Percentiles rank a stretch among this genome's conserved stretches.
These are phyloP conservation scores for Coemansia sp. DNA, from an alignment of 371 early-diverging fungal species.

Conservation along the genomic window DNA sequence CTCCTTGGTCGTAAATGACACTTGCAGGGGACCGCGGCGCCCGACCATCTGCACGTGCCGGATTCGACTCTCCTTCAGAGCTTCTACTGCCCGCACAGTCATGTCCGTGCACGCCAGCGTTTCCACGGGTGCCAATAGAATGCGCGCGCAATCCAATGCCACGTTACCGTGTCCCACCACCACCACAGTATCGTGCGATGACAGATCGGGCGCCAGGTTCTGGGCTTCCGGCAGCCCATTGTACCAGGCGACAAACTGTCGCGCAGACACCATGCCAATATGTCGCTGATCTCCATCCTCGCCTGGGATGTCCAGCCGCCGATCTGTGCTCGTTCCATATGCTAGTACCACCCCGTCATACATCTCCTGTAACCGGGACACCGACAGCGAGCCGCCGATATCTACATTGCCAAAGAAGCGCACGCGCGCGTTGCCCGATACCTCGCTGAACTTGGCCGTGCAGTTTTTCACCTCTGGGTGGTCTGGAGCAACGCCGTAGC, in stretches of 20 bases:
- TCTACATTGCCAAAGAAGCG: constrained; percentile 80
- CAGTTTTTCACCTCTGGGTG: constrained; percentile 97
- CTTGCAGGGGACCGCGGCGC: constrained; percentile 91
- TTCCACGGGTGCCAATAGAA: constrained; percentile 76
- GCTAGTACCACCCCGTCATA: constrained; percentile 86
- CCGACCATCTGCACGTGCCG: constrained; percentile 85
- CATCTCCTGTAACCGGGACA: constrained; percentile 58
- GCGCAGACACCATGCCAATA: constrained; percentile 68
- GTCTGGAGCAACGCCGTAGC: constrained; percentile 98
- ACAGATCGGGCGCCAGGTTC: constrained; percentile 61
- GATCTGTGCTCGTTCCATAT: constrained; percentile 83
- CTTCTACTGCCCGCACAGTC: constrained; percentile 72
- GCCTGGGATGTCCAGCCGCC: constrained; percentile 68
- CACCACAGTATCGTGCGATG: constrained; percentile 69
- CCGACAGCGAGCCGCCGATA: constrained; percentile 56
- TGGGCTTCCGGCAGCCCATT: constrained; percentile 80
- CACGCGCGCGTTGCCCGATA: constrained; percentile 69
- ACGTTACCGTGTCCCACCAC: constrained; percentile 98
- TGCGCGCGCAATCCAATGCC: constrained; percentile 90
- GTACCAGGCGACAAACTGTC: constrained; percentile 93
- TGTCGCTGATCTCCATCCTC: constrained; percentile 18
- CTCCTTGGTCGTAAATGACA: constrained; percentile 91
- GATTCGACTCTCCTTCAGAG: constrained; percentile 67
- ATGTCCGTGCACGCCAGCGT: constrained; percentile 85
- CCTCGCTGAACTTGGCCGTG: constrained; percentile 80